Evolutionary conservation across 495 filamentous ascomycete genomes (phyloP).

Genomic region (Hyaloscypha variabilis): DNA sequence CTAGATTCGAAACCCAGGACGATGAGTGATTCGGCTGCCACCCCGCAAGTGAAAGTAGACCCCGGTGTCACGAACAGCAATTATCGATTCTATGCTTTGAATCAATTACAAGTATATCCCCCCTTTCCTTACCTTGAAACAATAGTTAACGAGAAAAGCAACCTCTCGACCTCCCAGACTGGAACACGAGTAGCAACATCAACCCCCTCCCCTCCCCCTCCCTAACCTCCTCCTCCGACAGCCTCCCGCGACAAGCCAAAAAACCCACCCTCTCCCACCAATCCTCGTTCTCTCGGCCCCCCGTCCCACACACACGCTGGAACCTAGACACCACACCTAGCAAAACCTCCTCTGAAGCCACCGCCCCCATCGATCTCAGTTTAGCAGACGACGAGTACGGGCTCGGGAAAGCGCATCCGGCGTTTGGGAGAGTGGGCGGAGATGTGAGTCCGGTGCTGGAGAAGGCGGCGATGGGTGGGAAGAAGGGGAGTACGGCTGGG

Average conservation of each 20-base stretch:
- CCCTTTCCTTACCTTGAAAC: neutral
- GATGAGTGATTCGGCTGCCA: constrained; percentile 22
- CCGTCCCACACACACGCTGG: constrained; percentile 32
- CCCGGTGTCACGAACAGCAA: constrained; percentile 25
- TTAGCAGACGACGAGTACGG: constrained; percentile 73
- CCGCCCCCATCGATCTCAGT: constrained; percentile 71
- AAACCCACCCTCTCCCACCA: constrained; percentile 28
- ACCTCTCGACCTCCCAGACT: constrained; percentile 30
- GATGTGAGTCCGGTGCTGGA: constrained; percentile 32
- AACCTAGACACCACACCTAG: constrained; percentile 11
- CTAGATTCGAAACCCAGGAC: constrained; percentile 35
- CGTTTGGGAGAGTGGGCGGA: constrained; percentile 24
- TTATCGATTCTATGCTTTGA: constrained; percentile 29
- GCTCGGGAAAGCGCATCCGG: constrained; percentile 17
- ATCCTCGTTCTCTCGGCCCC: constrained; percentile 26
- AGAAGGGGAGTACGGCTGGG: constrained; percentile 27
- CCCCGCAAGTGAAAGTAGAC: constrained; percentile 27
- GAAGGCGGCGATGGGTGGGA: constrained; percentile 9
- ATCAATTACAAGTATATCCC: constrained; percentile 25
- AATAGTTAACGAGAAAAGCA: constrained; percentile 15
- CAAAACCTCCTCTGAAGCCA: constrained; percentile 26
- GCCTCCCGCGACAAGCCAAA: constrained; percentile 29
- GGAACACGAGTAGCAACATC: constrained; percentile 14
- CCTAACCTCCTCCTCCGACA: neutral
- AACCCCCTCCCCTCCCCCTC: constrained; percentile 2